These are phyloP conservation scores for Posidonia oceanica DNA, from an alignment of 116 monocot genomes.

Conservation along the genomic window DNA sequence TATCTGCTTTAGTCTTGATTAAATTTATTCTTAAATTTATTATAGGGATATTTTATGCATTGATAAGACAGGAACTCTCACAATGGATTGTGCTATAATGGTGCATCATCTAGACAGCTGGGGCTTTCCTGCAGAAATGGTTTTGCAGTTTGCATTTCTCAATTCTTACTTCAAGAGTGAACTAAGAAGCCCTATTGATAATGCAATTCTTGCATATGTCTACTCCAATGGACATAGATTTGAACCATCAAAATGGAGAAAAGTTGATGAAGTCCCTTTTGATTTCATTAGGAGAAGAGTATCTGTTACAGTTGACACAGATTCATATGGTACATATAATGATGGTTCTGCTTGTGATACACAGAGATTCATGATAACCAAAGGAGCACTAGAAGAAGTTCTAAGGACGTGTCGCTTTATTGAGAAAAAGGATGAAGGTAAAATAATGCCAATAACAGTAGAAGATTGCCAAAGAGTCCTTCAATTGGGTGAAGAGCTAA, in stretches of 20 bases:
- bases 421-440: constrained; percentile 9
- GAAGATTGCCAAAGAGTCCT: constrained; percentile 18
- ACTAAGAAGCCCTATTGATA: constrained; percentile 25
- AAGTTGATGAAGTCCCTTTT: constrained; percentile 41
- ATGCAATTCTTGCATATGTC: constrained; percentile 33
- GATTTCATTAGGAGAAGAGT: constrained; percentile 35
- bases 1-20: not conserved
- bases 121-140: constrained; percentile 18
- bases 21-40: too few relatives aligned
- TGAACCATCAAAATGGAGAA: constrained; percentile 28
- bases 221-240: constrained; percentile 25
- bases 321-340: too few relatives aligned
- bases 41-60: constrained; percentile 44
- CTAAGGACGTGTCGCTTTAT: constrained; percentile 18
- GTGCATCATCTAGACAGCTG: constrained; percentile 31
- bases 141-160: constrained; percentile 31
- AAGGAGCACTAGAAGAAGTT: constrained; percentile 39
- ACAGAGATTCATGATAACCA: constrained; percentile 24
- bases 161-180: constrained; percentile 33
- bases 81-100: constrained; percentile 23
- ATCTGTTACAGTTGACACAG: constrained; percentile 27
- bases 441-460: constrained; percentile 9
- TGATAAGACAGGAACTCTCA: constrained; percentile 35
- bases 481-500: constrained; percentile 20
- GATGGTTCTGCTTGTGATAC: not conserved